Conservation (phyloP, 2,329 filamentous ascomycete genomes). For the Calonectria leucothoes region DNA sequence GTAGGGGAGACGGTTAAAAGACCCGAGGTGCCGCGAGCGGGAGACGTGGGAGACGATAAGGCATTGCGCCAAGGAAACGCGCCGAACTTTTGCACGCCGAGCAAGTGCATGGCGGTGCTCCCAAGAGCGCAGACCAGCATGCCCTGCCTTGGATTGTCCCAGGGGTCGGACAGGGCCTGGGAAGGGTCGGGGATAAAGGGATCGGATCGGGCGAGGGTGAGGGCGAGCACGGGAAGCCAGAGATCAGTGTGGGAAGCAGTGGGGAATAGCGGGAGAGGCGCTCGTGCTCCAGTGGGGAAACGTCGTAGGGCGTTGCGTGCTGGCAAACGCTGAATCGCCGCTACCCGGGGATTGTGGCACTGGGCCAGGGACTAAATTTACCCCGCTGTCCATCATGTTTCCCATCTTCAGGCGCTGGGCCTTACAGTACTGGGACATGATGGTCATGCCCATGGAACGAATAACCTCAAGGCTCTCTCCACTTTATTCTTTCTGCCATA, state of each 20-base stretch:
- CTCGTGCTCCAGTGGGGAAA: neutral
- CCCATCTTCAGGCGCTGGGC: conserved; percentile 14
- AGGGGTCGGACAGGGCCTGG: neutral
- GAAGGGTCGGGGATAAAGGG: neutral
- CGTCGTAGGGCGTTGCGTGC: neutral
- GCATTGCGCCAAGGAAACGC: neutral
- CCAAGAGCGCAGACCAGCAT: neutral
- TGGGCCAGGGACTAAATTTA: neutral
- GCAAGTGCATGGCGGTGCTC: neutral
- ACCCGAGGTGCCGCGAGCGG: neutral
- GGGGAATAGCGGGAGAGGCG: conserved; percentile 2
- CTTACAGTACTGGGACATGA: neutral
- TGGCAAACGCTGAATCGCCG: conserved; percentile 9
- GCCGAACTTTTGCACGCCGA: conserved; percentile 8
- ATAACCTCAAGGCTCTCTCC: neutral
- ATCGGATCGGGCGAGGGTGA: conserved; percentile 7
- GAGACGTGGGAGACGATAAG: neutral
- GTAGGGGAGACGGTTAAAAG: conserved; percentile 6
- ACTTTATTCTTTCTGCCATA: neutral
- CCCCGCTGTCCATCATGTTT: conserved; percentile 6
- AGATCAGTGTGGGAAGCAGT: neutral
- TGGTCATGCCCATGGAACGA: neutral
- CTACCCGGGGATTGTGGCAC: neutral
- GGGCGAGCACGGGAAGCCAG: neutral
- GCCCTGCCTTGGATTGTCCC: neutral